Conservation (phyloP, 202 grass and related monocot genomes). For the Zizania palustris region DNA sequence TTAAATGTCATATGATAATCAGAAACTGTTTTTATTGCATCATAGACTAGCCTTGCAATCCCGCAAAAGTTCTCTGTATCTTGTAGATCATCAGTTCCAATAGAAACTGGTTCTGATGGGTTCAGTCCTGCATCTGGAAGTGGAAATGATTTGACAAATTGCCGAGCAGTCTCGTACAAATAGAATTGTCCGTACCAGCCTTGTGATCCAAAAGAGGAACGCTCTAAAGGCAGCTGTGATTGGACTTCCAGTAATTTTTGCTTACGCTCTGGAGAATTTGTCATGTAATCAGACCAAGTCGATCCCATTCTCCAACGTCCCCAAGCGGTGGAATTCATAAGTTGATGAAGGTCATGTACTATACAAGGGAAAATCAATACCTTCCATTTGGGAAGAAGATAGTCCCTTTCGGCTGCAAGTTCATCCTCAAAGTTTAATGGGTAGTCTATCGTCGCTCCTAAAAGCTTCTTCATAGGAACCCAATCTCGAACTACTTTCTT, state of each 20-base stretch:
- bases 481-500: neutral
- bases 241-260: constrained; percentile 20
- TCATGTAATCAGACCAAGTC: constrained; percentile 36
- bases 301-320: too few relatives aligned
- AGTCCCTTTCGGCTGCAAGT: neutral
- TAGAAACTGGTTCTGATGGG: neutral
- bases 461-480: constrained; percentile 19
- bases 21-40: constrained; percentile 15
- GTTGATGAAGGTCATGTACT: constrained; percentile 2
- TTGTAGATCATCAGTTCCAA: neutral
- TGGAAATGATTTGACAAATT: constrained; percentile 15
- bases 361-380: constrained; percentile 28
- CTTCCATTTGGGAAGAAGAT: constrained; percentile 15
- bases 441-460: neutral
- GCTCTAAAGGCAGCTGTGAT: neutral
- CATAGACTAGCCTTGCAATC: constrained; percentile 22
- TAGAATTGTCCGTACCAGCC: neutral
- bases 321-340: neutral
- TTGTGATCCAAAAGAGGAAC: constrained; percentile 5
- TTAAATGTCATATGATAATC: neutral
- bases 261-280: neutral
- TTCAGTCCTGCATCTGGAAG: too few relatives aligned
- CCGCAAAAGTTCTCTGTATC: constrained; percentile 12
- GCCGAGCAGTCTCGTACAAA: constrained; percentile 9
- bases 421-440: neutral